A percentile compares a stretch with the other conserved stretches of the same genome.
These are phyloP conservation scores for Cicer arietinum DNA, from an alignment of 306 rosid species.

Conservation along the genomic window DNA sequence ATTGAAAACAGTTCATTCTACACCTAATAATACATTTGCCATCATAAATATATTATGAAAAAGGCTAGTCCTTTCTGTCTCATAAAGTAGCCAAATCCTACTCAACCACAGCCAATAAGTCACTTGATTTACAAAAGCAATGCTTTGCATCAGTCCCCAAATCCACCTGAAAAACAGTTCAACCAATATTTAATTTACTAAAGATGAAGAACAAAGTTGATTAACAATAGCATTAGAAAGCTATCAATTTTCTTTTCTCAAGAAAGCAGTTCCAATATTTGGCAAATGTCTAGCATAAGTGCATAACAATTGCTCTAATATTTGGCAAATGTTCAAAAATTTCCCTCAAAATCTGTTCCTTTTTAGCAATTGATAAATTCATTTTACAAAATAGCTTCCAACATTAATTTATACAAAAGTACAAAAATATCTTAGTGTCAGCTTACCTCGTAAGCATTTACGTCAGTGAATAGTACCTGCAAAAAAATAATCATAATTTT, in stretches of 20 bases:
- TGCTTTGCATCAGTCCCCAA: slow-evolving; percentile 79
- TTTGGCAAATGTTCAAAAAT: neutral
- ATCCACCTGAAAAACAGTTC: slow-evolving; percentile 74
- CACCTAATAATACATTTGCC: slow-evolving; percentile 20
- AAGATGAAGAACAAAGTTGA: neutral
- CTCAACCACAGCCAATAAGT: slow-evolving; percentile 84
- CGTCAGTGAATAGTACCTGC: slow-evolving; percentile 93
- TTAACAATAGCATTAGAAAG: neutral
- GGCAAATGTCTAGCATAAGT: neutral
- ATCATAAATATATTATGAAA: neutral
- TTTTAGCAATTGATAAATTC: slow-evolving; percentile 20
- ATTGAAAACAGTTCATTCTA: slow-evolving; percentile 21
- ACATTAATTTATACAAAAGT: neutral
- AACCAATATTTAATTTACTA: slow-evolving; percentile 3
- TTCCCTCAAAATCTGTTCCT: neutral
- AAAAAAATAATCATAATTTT: slow-evolving; percentile 26
- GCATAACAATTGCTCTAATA: slow-evolving; percentile 2
- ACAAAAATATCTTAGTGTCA: slow-evolving; percentile 9
- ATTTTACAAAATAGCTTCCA: neutral
- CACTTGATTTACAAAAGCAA: slow-evolving; percentile 87
- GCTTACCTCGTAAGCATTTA: slow-evolving; percentile 88
- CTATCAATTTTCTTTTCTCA: neutral
- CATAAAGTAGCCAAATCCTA: slow-evolving; percentile 40
- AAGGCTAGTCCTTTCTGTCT: neutral
- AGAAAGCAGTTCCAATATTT: neutral